Conservation (phyloP, 169 alveolate species). For the Plasmodium billcollinsi region DNA sequence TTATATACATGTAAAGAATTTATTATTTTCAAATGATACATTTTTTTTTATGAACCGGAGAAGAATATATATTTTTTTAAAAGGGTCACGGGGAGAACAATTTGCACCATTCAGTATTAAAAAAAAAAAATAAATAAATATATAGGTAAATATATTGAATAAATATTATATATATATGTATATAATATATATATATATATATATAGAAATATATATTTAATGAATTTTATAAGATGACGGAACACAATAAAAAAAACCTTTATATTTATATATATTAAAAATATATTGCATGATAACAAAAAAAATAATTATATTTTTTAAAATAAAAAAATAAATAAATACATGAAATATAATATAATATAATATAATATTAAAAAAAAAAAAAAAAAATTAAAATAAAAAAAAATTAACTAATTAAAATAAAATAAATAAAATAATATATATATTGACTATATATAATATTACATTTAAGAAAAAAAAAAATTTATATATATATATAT, state of each 20-base stretch:
- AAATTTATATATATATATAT: background rate
- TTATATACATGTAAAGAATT: no score
- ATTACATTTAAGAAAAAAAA: conserved; percentile 9
- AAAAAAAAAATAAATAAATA: no score
- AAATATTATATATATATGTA: no score
- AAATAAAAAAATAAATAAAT: background rate
- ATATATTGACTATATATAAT: no score
- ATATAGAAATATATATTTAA: background rate
- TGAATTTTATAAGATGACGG: no score
- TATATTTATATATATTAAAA: background rate
- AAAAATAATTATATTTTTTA: background rate
- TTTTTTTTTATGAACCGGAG: no score
- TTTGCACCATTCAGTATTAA: no score
- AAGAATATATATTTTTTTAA: no score
- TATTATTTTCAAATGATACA: no score
- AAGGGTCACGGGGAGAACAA: no score
- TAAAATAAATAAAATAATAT: background rate
- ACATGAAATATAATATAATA: background rate
- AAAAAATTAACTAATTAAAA: background rate
- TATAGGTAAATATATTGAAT: no score
- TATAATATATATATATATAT: conserved; percentile 1
- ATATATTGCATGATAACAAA: background rate
- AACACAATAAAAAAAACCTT: background rate
- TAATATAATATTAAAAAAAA: background rate
- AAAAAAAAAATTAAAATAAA: background rate